Evolutionary conservation across 495 filamentous ascomycete species (phyloP).

Genomic region (Xanthoparmelia taractica): DNA sequence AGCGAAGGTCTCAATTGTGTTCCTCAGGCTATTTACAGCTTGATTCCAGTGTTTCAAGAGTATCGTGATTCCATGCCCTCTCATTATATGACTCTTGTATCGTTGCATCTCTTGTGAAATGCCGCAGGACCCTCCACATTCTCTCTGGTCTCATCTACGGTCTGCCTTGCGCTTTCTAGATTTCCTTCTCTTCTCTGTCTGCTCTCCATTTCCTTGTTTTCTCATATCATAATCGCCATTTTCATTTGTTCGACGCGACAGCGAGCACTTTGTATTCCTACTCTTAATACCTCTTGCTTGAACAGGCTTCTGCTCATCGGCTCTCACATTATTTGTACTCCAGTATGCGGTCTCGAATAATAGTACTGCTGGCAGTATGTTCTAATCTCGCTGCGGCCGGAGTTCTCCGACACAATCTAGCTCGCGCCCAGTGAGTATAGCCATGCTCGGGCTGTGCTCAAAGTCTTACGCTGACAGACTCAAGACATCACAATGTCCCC

Average conservation of each 20-base stretch:
- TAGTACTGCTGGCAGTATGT: constrained; percentile 27
- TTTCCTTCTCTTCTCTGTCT: constrained; percentile 8
- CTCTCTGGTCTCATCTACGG: constrained; percentile 6
- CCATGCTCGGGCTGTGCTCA: background rate
- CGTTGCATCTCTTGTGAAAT: constrained; percentile 8
- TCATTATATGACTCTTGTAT: constrained; percentile 14
- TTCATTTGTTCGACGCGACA: constrained; percentile 7
- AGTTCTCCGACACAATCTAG: constrained; percentile 18
- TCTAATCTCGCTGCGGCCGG: constrained; percentile 23
- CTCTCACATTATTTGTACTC: constrained; percentile 9
- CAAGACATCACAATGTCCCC: constrained; percentile 9
- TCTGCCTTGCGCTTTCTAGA: constrained; percentile 9
- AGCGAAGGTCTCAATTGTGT: constrained; percentile 10
- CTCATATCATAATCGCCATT: background rate
- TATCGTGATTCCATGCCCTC: constrained; percentile 17
- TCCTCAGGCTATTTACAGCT: background rate
- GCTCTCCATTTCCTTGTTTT: constrained; percentile 6
- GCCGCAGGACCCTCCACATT: background rate
- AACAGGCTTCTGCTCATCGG: constrained; percentile 11
- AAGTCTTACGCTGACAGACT: constrained; percentile 5
- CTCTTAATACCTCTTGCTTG: constrained; percentile 6
- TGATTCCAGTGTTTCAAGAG: constrained; percentile 15
- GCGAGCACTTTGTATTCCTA: background rate
- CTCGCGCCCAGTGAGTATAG: constrained; percentile 18
- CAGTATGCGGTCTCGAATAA: constrained; percentile 19